Percentiles rank a stretch among this genome's conserved stretches.
phyloP scores from a whole-genome alignment of 2,329 filamentous ascomycete species.

The Ophiostoma piceae region DNA sequence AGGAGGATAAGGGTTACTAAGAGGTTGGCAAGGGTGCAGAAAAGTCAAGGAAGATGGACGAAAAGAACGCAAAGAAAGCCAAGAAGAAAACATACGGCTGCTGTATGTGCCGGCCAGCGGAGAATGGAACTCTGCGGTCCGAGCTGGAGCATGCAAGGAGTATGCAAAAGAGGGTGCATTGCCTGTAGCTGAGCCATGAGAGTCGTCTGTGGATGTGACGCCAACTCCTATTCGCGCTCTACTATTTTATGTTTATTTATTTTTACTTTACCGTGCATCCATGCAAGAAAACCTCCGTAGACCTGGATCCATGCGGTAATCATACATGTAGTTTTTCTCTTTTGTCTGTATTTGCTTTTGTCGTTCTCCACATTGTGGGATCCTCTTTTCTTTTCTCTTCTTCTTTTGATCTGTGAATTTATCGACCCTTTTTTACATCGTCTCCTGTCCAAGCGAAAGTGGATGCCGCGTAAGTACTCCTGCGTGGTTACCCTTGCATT shows the following conservation, averaged over 20 bases:
- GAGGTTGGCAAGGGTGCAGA: background rate
- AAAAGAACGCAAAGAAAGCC: background rate
- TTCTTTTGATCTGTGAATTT: background rate
- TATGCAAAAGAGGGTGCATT: background rate
- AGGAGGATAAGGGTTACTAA: background rate
- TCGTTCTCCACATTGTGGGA: background rate
- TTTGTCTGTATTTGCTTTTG: background rate
- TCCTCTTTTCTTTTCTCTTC: background rate
- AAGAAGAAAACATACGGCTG: background rate
- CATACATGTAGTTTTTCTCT: background rate
- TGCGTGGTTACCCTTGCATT: background rate
- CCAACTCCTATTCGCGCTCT: background rate
- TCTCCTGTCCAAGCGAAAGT: conserved; percentile 5
- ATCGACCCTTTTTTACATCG: background rate
- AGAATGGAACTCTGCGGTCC: background rate
- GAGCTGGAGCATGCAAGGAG: background rate
- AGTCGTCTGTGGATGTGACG: background rate
- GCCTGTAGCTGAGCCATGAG: background rate
- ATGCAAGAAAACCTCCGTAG: background rate
- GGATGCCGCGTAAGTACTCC: conserved; percentile 11
- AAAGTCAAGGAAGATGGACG: background rate
- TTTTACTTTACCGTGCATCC: background rate
- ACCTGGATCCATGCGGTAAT: background rate
- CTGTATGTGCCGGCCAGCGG: background rate
- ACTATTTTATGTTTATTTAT: background rate